A percentile compares a stretch with the other conserved stretches of the same genome.
These are phyloP conservation scores for Solanum boliviense DNA, from an alignment of 257 asterid species.

Conservation along the genomic window DNA sequence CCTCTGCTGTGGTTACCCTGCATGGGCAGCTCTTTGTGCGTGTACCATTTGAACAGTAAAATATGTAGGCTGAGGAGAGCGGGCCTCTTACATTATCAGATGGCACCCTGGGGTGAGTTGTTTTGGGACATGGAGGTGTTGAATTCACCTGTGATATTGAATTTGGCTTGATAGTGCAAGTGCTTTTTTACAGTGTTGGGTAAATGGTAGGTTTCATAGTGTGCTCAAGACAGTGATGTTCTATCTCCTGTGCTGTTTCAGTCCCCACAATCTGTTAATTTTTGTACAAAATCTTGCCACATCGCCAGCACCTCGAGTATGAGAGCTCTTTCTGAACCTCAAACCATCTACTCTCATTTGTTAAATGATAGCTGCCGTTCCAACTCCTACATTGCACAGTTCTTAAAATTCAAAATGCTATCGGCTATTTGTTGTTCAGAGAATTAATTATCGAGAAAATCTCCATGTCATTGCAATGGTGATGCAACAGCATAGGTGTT, in stretches of 20 bases:
- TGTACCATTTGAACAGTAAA: constrained; percentile 76
- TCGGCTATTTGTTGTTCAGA: background rate
- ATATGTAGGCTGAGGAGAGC: constrained; percentile 11
- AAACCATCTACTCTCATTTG: background rate
- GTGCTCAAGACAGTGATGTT: background rate
- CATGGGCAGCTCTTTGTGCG: constrained; percentile 93
- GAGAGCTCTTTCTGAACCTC: background rate
- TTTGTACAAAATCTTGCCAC: background rate
- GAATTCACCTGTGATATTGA: background rate
- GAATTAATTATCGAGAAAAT: background rate
- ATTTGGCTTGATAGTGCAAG: background rate
- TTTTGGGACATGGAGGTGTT: background rate
- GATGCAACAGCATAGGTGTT: background rate
- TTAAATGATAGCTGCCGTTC: background rate
- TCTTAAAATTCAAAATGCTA: background rate
- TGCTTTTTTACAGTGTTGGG: background rate
- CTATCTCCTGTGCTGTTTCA: background rate
- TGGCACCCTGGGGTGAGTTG: background rate
- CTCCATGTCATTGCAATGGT: background rate
- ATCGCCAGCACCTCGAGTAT: background rate
- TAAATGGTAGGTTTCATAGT: background rate
- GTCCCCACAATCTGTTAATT: background rate
- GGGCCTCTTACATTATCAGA: background rate
- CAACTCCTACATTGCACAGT: background rate
- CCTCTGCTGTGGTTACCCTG: constrained; percentile 88